Base-by-base conservation (phyloP, 2,329 filamentous ascomycete species). In the Colletotrichum horii region DNA sequence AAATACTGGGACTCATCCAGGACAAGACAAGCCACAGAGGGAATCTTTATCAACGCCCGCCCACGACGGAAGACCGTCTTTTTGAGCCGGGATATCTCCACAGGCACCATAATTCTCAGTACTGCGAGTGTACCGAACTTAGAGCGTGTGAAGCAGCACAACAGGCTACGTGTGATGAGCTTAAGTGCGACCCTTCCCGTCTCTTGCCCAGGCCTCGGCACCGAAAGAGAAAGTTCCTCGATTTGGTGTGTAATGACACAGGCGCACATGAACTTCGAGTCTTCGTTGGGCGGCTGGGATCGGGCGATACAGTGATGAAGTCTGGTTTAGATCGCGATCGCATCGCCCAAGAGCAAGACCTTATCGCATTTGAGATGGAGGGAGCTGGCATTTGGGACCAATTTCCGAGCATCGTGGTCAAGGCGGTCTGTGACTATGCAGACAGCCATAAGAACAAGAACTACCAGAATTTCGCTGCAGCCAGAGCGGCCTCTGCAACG, bases 231-330 rank as follows among this genome's bases (percentile, higher is more conserved):
- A 78, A 4, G 61, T 62, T 16, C 76, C 74, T 24, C 6, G 4
- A 56, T 5, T 4, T 22, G 8, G 65, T 11, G 12, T 8, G 12
- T 5, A 16, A 34, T 15, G 1, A 65, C 70, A 43, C 1, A 7
- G 16, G 14, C 2, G 8, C 36, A 1, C 62, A 58, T 9, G 70
- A 71, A 19, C 68, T 48, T 14, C 43, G n/a, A 0, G 4, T 48
- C 0, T 9, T 70, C 0, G 9, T 52, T 26, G 79, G 78, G 0
- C 34, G 72, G 12, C 80, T 88, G 19, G 85, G 70, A 12, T 86
- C 85, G 0, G 84, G 82, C 26, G 82, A 88, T 65, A 80, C 78
- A 0, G 84, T 88, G 1, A 84, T 89, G 75, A 86, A 85, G 62
- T 83, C 82, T 9, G 84, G 82, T 1, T 28, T 78, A 8, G 77